These are phyloP conservation scores for Rhizophagus prolifer DNA, from an alignment of 192 early-diverging fungal species.

Conservation along the genomic window DNA sequence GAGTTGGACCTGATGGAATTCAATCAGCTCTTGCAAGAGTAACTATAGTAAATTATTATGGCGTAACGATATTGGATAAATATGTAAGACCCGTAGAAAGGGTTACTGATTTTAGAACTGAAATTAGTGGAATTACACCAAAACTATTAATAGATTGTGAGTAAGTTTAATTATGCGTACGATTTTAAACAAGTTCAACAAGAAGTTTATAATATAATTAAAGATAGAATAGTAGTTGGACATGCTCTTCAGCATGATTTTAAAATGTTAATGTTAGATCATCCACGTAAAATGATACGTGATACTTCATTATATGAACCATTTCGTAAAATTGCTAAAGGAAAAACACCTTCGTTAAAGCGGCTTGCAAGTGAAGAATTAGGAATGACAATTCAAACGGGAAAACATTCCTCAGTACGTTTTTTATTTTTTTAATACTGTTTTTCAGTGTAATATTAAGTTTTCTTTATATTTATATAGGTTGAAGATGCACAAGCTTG, in stretches of 20 bases:
- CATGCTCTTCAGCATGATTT: slow-evolving; percentile 93
- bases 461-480: slow-evolving; percentile 29
- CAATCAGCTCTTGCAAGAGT: slow-evolving; percentile 89
- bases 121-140: slow-evolving; percentile 89
- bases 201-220: slow-evolving; percentile 76
- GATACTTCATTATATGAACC: slow-evolving; percentile 82
- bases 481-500: slow-evolving; percentile 86
- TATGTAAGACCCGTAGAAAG: slow-evolving; percentile 80
- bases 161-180: slow-evolving; percentile 37
- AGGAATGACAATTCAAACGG: slow-evolving; percentile 80
- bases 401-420: slow-evolving; percentile 81
- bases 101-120: slow-evolving; percentile 93
- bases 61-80: slow-evolving; percentile 78
- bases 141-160: slow-evolving; percentile 49
- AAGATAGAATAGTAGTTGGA: slow-evolving; percentile 86
- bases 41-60: slow-evolving; percentile 92
- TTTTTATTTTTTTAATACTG: neutral
- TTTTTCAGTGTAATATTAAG: too few species aligned
- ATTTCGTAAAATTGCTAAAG: slow-evolving; percentile 66
- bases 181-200: slow-evolving; percentile 80
- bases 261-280: slow-evolving; percentile 68
- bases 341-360: slow-evolving; percentile 69
- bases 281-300: slow-evolving; percentile 75
- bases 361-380: slow-evolving; percentile 74
- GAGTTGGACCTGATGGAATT: slow-evolving; percentile 80